phyloP scores from a whole-genome alignment of 371 early-diverging fungal genomes.

The Syncephalastrum racemosum region DNA sequence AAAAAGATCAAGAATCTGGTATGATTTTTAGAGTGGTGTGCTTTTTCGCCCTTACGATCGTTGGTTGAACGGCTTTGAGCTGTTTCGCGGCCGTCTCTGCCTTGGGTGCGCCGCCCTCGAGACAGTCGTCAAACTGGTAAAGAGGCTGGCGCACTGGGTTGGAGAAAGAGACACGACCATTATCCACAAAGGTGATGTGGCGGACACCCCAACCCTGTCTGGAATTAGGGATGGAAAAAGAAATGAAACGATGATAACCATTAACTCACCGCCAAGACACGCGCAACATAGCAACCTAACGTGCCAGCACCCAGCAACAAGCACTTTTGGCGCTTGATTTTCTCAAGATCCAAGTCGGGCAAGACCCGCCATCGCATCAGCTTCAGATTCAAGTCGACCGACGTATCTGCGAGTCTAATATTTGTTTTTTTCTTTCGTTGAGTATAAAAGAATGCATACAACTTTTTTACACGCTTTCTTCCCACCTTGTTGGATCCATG shows the following conservation, averaged over 20 bases:
- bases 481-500: conserved; percentile 76
- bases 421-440: neutral
- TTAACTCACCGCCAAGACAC: conserved; percentile 62
- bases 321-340: conserved; percentile 71
- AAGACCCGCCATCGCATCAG: conserved; percentile 95
- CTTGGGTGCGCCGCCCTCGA: conserved; percentile 83
- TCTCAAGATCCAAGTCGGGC: conserved; percentile 83
- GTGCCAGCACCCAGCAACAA: conserved; percentile 95
- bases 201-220: conserved; percentile 91
- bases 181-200: conserved; percentile 92
- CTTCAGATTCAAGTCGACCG: conserved; percentile 91
- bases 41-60: conserved; percentile 51
- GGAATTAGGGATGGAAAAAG: conserved; percentile 6
- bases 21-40: neutral
- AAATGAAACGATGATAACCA: neutral
- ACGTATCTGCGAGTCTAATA: conserved; percentile 75
- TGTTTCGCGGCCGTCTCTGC: conserved; percentile 83
- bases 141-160: conserved; percentile 96
- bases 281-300: conserved; percentile 91
- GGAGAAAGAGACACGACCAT: conserved; percentile 88
- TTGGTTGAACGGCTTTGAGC: conserved; percentile 76
- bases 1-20: neutral
- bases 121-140: conserved; percentile 84
- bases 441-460: conserved; percentile 3
- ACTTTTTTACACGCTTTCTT: neutral